Conservation (phyloP, 2,329 filamentous ascomycete genomes). For the Apiospora pterosperma region DNA sequence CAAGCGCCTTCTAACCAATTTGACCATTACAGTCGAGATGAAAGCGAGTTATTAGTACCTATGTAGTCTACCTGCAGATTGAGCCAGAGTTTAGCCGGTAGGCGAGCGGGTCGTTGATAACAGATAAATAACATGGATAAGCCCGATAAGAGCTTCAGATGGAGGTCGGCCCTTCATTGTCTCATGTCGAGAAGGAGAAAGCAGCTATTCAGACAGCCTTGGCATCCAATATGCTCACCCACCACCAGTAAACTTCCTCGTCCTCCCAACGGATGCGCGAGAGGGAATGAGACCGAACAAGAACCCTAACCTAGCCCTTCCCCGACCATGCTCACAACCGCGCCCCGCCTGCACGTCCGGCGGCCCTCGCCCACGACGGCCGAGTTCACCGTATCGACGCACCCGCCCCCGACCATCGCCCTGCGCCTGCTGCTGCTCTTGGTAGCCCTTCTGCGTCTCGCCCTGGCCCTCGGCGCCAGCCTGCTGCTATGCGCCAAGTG, state of each 20-base stretch:
- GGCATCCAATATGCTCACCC: background rate
- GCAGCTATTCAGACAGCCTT: background rate
- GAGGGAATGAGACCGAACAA: too few species aligned
- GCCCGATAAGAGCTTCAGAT: background rate
- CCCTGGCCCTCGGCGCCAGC: conserved; percentile 37
- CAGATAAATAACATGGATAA: background rate
- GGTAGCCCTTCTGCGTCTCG: conserved; percentile 40
- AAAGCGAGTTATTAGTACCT: conserved; percentile 8
- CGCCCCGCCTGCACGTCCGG: conserved; percentile 58
- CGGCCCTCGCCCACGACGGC: conserved; percentile 84
- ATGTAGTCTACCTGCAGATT: background rate
- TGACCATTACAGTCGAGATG: conserved; percentile 59
- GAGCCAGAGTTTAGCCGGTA: background rate
- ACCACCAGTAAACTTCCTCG: too few species aligned
- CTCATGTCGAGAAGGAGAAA: background rate
- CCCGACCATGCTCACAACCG: conserved; percentile 56
- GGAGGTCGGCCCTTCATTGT: background rate
- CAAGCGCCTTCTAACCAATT: conserved; percentile 54
- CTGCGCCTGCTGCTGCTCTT: conserved; percentile 43
- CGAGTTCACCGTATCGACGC: conserved; percentile 87
- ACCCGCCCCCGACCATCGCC: conserved; percentile 49
- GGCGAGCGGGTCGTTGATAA: too few species aligned
- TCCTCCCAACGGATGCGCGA: too few species aligned
- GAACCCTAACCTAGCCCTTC: background rate
- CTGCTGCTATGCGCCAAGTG: conserved; percentile 50